Base-by-base conservation (phyloP, 1,139 yeast species). In the Arxiozyma slooffiae region DNA sequence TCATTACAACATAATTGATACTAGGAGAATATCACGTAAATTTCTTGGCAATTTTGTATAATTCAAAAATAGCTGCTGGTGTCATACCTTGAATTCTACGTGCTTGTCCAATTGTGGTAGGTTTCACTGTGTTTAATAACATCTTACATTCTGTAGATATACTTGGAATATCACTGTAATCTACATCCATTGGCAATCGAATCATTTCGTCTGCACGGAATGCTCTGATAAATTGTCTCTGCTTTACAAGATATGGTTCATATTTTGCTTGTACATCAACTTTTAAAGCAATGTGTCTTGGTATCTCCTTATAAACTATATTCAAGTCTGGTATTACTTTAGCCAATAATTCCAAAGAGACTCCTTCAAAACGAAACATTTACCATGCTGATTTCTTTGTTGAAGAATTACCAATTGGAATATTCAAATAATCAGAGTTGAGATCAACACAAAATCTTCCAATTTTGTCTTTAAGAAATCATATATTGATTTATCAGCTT, bases 61-160 rank as follows among this genome's bases (percentile, higher is more conserved):
- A 72, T 58, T 83, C 89, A 59, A 83, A 83, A 3, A 83, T 71
- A 0, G 90, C 84, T 1, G 89, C 87, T 0, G 97, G 96, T 0
- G 97, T 92, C 1, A 92, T 82, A 0, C 98, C 97, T 62, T 92
- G 95, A 18, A 90, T 85, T 58, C 97, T 75, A 62, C 96, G 76
- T 0, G 97, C 97, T 64, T 92, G 97, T 0, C 97, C 97, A 47
- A 92, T 79, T 0, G 97, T 92, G 51, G 79, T 79, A 0, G 98
- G 98, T 55, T 87, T 85, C 16, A 88, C 79, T 6, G 77, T 75
- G 60, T 88, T 86, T 52, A 92, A 73, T 22, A 86, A 69, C 38
- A 74, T 73, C 50, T 87, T 79, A 22, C 82, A 94, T 62, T 92
- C 98, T 41, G 78, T 75, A 0, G 96, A 86, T 20, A 92, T 60